These are phyloP conservation scores for Phytophthora pini DNA, from an alignment of 352 stramenopile species.

Conservation along the genomic window DNA sequence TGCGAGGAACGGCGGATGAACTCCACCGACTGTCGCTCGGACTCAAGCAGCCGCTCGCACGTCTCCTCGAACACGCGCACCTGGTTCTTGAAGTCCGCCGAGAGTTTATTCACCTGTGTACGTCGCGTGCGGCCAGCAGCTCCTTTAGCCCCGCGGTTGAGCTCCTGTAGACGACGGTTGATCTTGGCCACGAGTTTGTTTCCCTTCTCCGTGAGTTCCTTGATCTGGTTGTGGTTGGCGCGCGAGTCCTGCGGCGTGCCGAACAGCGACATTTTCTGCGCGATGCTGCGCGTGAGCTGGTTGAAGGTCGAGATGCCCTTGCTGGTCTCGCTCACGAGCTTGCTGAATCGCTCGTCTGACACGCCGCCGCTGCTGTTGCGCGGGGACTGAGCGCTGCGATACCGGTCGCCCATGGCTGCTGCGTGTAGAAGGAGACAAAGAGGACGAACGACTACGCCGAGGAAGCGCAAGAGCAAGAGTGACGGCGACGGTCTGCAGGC, in stretches of 20 bases:
- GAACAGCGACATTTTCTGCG: constrained; percentile 89
- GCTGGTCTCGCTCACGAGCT: constrained; percentile 82
- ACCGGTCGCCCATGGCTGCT: constrained; percentile 66
- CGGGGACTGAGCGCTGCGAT: constrained; percentile 68
- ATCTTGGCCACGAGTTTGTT: constrained; percentile 85
- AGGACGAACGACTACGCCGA: constrained; percentile 6
- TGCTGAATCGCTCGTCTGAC: constrained; percentile 71
- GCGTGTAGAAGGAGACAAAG: not conserved
- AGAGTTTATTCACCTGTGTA: constrained; percentile 84
- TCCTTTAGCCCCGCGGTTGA: constrained; percentile 61
- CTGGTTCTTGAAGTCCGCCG: constrained; percentile 86
- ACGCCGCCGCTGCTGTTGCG: constrained; percentile 43
- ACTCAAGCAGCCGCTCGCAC: constrained; percentile 69
- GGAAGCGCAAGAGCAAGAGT: constrained; percentile 32
- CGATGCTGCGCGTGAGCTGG: constrained; percentile 84
- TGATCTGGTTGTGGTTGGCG: constrained; percentile 82
- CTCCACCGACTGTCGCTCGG: constrained; percentile 78
- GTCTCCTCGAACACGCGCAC: constrained; percentile 78
- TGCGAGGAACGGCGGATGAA: constrained; percentile 82
- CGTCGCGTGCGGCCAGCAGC: constrained; percentile 58
- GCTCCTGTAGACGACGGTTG: constrained; percentile 76
- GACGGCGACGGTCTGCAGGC: constrained; percentile 3
- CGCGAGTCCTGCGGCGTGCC: constrained; percentile 85
- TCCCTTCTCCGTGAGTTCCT: constrained; percentile 83
- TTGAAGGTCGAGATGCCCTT: constrained; percentile 90